Conservation (phyloP, 108 stramenopile genomes). For the Cyclotella baltica region DNA sequence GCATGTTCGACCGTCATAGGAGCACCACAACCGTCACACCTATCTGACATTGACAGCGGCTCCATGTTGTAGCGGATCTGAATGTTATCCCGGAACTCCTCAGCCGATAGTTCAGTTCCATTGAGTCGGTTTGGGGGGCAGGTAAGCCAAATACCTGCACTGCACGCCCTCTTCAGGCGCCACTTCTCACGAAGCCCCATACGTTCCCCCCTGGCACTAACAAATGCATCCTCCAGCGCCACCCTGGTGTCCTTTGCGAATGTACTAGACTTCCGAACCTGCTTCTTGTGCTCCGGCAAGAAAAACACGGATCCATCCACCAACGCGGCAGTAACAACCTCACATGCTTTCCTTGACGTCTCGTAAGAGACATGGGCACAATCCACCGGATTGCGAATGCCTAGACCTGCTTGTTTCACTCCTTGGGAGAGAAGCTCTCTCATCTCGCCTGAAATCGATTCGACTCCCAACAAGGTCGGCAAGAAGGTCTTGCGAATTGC, state of each 20-base stretch:
- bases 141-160: not conserved
- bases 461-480: slow-evolving; percentile 10
- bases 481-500: slow-evolving; percentile 10
- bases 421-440: not conserved
- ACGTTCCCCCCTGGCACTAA: not conserved
- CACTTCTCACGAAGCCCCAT: not conserved
- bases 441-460: not conserved
- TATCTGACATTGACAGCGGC: not conserved
- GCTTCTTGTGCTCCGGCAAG: not conserved
- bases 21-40: slow-evolving; percentile 27
- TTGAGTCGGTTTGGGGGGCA: not conserved
- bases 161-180: not conserved
- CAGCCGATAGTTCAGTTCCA: not conserved
- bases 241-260: not conserved
- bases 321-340: not conserved
- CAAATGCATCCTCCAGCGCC: not conserved
- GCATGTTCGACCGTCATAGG: slow-evolving; percentile 29
- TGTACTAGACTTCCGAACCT: not conserved
- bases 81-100: not conserved
- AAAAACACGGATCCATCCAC: not conserved
- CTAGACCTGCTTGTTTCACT: not conserved
- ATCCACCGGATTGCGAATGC: slow-evolving; percentile 6
- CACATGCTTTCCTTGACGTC: not conserved
- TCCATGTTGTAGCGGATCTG: not conserved
- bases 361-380: not conserved